phyloP scores from a whole-genome alignment of 768 basidiomycete species.

The Tylopilus vinaceipallidus region DNA sequence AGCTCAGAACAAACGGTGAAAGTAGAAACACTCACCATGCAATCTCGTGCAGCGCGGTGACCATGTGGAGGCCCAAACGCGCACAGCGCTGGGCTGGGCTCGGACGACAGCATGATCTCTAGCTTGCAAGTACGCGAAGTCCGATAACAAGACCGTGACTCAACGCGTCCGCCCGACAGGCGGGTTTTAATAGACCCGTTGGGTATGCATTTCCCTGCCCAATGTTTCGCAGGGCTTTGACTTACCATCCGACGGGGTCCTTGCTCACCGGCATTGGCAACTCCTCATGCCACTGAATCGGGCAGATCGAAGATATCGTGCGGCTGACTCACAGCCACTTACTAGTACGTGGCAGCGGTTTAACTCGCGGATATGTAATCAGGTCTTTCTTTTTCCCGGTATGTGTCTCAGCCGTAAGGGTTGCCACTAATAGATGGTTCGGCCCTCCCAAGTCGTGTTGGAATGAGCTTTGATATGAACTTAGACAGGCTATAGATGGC shows the following conservation, averaged over 20 bases:
- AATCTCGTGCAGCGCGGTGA: neutral
- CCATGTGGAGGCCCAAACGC: neutral
- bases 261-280: slow-evolving; percentile 6
- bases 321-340: neutral
- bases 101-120: neutral
- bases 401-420: no score
- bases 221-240: slow-evolving; percentile 8
- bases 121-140: neutral
- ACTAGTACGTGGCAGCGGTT: neutral
- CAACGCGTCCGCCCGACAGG: neutral
- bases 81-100: neutral
- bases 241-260: neutral
- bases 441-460: no score
- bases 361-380: neutral
- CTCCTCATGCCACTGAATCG: neutral
- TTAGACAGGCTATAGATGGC: no score
- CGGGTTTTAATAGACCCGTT: slow-evolving; percentile 5
- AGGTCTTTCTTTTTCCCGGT: no score
- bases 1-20: neutral
- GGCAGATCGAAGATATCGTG: neutral
- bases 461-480: no score
- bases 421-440: no score
- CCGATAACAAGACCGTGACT: neutral
- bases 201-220: neutral
- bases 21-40: slow-evolving; percentile 11